Evolutionary conservation across 352 stramenopile species (phyloP).

Genomic region (Globisporangium splendens): DNA sequence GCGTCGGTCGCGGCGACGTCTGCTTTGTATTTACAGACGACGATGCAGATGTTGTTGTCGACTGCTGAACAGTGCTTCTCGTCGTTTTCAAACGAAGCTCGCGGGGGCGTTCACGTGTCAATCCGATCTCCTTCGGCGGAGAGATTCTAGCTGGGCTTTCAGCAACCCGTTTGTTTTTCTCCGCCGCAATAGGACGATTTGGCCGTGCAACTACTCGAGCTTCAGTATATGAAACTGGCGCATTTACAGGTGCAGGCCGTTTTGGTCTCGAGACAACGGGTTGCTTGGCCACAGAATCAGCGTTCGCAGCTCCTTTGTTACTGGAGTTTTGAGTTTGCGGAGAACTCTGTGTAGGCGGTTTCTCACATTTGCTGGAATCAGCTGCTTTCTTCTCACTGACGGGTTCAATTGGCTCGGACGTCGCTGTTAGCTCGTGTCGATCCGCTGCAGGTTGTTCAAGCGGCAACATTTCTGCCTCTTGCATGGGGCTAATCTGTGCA

Average conservation of each 20-base stretch:
- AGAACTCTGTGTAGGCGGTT: not conserved
- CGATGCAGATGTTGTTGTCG: not conserved
- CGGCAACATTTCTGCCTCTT: not conserved
- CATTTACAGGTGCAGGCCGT: not conserved
- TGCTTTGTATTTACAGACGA: not conserved
- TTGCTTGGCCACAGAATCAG: not conserved
- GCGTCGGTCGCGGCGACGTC: not conserved
- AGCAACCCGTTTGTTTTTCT: not conserved
- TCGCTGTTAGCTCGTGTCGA: not conserved
- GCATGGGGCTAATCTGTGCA: too few relatives aligned
- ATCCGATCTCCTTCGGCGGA: not conserved
- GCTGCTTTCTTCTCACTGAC: not conserved
- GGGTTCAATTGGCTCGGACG: not conserved
- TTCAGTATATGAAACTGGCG: not conserved
- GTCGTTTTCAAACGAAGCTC: constrained; percentile 10
- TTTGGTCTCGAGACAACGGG: not conserved
- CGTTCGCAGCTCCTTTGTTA: not conserved
- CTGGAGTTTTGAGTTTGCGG: too few relatives aligned
- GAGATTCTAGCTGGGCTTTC: not conserved
- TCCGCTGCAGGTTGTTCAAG: not conserved
- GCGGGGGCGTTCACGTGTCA: constrained; percentile 10
- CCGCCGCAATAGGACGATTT: not conserved
- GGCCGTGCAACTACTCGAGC: not conserved
- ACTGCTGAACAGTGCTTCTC: not conserved
- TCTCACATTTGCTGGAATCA: not conserved